phyloP scores from a whole-genome alignment of 768 basidiomycete species.

The Glaciozyma antarctica region DNA sequence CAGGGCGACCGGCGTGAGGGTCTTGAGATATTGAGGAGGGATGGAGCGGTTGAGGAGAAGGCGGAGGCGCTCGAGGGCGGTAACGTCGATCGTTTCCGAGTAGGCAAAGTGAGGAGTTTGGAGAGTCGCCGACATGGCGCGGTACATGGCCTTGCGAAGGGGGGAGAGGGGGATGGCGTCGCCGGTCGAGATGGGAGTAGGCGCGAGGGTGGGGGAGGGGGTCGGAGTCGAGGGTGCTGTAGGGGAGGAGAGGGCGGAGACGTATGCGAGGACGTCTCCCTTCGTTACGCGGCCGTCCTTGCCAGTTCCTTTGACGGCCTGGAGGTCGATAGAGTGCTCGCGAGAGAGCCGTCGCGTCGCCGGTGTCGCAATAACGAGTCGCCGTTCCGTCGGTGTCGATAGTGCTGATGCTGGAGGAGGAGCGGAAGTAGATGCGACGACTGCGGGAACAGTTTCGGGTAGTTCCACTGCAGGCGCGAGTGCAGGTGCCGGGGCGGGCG shows the following conservation, averaged over 20 bases:
- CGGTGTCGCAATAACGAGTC: constrained; percentile 57
- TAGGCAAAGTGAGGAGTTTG: constrained; percentile 75
- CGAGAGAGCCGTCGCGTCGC: constrained; percentile 70
- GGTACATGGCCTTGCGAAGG: constrained; percentile 78
- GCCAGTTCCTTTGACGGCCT: constrained; percentile 59
- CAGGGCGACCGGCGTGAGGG: constrained; percentile 5
- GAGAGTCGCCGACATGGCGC: constrained; percentile 67
- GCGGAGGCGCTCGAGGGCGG: constrained; percentile 26
- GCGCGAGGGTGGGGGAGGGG: background rate
- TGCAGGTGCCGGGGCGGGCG: background rate
- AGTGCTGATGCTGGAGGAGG: constrained; percentile 6
- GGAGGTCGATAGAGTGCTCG: constrained; percentile 54
- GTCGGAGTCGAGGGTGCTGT: background rate
- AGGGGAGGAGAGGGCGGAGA: background rate
- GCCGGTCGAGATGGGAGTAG: background rate
- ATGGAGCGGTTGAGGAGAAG: constrained; percentile 13
- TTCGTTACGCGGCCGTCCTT: constrained; percentile 66
- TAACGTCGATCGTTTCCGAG: constrained; percentile 32
- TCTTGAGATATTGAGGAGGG: constrained; percentile 14
- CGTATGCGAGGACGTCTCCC: constrained; percentile 47
- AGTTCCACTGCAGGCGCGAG: background rate
- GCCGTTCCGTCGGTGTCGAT: background rate
- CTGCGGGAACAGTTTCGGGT: background rate
- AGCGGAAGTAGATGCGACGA: background rate
- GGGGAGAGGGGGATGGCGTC: constrained; percentile 47